A percentile compares a stretch with the other conserved stretches of the same genome.
Conservation (phyloP, 768 basidiomycete species). For the Mycena amicta region DNA sequence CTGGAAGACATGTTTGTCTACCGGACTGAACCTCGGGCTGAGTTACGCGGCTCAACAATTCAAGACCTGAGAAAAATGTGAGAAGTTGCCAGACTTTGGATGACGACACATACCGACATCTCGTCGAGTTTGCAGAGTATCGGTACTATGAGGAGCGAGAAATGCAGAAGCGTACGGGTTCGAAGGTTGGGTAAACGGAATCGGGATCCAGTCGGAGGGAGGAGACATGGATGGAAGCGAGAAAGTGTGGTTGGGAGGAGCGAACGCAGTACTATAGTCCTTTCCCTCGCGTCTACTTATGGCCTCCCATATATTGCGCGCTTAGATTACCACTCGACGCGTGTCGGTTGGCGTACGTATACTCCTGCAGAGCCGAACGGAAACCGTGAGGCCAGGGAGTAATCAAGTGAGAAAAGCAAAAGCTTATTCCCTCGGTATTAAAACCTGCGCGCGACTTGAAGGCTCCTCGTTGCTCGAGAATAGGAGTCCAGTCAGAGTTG, state of each 20-base stretch:
- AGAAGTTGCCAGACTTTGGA: background rate
- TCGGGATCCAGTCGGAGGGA: background rate
- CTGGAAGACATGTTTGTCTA: slow-evolving; percentile 2
- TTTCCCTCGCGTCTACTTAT: background rate
- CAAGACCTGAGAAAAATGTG: background rate
- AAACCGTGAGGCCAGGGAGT: background rate
- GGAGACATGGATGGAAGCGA: background rate
- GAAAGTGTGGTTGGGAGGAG: background rate
- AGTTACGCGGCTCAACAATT: background rate
- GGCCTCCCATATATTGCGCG: background rate
- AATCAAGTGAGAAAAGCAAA: background rate
- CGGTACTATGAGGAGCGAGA: background rate
- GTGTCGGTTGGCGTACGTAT: background rate
- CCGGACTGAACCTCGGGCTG: background rate
- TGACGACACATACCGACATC: background rate
- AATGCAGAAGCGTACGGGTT: background rate
- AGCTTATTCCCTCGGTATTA: background rate
- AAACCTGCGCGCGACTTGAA: background rate
- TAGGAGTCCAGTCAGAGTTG: background rate
- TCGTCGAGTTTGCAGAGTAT: background rate
- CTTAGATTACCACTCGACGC: background rate
- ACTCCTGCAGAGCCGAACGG: background rate
- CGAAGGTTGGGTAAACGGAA: background rate
- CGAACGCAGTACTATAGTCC: background rate
- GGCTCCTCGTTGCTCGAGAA: background rate